Evolutionary conservation across 352 stramenopile species (phyloP), one percentile per base, ranked within the genome.

Genomic region (Detonula confervacea): DNA sequence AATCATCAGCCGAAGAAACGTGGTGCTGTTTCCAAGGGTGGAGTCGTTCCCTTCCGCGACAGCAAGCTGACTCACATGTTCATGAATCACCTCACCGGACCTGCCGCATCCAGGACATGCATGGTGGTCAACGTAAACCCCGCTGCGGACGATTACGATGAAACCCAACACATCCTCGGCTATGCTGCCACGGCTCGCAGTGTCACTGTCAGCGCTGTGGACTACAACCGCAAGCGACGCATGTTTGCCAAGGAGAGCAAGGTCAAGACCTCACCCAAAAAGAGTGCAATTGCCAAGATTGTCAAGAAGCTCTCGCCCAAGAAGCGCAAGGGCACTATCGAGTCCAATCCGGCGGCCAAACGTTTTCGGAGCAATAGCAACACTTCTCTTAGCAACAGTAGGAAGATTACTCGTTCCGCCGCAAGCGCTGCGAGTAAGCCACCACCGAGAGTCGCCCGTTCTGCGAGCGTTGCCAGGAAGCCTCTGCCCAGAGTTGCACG

Each of bases 91-190:
- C 88, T 98, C 8, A 92, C 89, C 30, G 90, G 96, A 47, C 78
- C 91, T 39, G 95, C 95, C 1, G 93, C 93, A 14, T 72, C 70
- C 7, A 46, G 81, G 27, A 93, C 97, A 0, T 94, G 96, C 20
- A 99, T 99, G 96, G 97, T 99, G 79, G 96, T 98, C 25, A 98
- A 98, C 51, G 95, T 98, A 25, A 98, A 98, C 73, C 96, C 97
- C 11, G 93, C 91, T 9, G 92, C 89, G 37, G 85, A 93, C 61
- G 96, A 99, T 65, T 98, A 98, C 84, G 96, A 98, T 56, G 97
- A 99, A 71, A 98, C 96, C 0, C 87, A 98, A 27, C 96, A 97
- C 18, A 97, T 97, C 11, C 86, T 99, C 1, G 94, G 95, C 51
- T 98, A 98, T 81, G 97, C 96, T 35, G 92, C 95, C 0, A 91